A percentile compares a stretch with the other conserved stretches of the same genome.
Conservation (phyloP, 2,329 filamentous ascomycete genomes). For the Clonostachys sp. region DNA sequence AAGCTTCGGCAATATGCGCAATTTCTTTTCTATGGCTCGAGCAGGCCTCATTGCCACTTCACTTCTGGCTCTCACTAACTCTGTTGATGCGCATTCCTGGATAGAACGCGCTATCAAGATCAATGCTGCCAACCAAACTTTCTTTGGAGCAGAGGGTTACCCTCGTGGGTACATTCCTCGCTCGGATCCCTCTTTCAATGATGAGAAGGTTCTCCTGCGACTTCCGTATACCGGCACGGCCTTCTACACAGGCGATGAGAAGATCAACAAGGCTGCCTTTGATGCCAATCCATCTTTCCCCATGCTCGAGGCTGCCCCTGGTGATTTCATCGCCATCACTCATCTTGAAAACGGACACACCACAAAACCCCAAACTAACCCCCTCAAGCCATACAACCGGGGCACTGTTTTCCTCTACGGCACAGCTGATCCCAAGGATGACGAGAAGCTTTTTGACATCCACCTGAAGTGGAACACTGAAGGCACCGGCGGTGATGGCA, state of each 20-base stretch:
- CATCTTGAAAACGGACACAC: slow-evolving; percentile 78
- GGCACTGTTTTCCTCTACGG: slow-evolving; percentile 75
- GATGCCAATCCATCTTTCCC: slow-evolving; percentile 46
- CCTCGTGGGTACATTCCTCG: slow-evolving; percentile 66
- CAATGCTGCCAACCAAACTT: slow-evolving; percentile 63
- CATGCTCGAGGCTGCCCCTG: slow-evolving; percentile 54
- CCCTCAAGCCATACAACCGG: slow-evolving; percentile 58
- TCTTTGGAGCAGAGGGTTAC: slow-evolving; percentile 50
- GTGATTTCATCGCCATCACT: slow-evolving; percentile 61
- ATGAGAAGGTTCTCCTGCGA: slow-evolving; percentile 38
- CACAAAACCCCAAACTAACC: slow-evolving; percentile 49
- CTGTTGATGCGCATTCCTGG: slow-evolving; percentile 67
- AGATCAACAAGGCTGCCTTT: slow-evolving; percentile 34
- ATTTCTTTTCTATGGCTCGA: slow-evolving; percentile 2
- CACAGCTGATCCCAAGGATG: slow-evolving; percentile 51
- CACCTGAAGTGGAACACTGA: slow-evolving; percentile 74
- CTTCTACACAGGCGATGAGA: slow-evolving; percentile 54
- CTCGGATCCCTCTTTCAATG: slow-evolving; percentile 48
- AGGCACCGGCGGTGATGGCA: slow-evolving; percentile 74
- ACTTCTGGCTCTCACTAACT: slow-evolving; percentile 21
- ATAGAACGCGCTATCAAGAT: slow-evolving; percentile 72
- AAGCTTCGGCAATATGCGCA: background rate
- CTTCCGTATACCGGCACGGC: slow-evolving; percentile 60
- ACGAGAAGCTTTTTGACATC: slow-evolving; percentile 55
- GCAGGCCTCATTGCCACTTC: slow-evolving; percentile 13